Evolutionary conservation across 139 green algal species (phyloP).

Genomic region (Astrephomene gubernaculifera): DNA sequence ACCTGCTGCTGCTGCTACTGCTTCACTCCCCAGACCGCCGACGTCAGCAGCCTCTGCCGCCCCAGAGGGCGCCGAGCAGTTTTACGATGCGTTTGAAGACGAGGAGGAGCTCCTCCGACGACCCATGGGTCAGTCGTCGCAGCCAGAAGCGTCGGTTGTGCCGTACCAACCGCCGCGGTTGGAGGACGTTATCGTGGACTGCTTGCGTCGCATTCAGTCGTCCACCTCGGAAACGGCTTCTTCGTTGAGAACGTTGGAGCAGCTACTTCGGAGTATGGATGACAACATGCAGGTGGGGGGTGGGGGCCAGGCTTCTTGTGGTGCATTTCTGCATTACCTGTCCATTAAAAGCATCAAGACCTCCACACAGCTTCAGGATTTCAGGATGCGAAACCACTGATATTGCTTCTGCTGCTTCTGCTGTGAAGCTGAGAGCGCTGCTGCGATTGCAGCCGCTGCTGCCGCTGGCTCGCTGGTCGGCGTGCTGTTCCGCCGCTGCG

Average conservation of each 20-base stretch:
- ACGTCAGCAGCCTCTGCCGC: no score
- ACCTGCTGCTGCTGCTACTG: not conserved
- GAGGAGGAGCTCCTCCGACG: not conserved
- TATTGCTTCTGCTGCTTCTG: no score
- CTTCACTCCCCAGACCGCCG: no score
- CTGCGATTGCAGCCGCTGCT: no score
- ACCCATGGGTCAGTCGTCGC: not conserved
- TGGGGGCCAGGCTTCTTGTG: no score
- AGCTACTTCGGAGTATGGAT: constrained; percentile 49
- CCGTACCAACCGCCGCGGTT: constrained; percentile 15
- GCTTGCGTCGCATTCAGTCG: constrained; percentile 40
- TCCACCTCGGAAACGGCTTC: not conserved
- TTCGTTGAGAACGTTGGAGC: constrained; percentile 25
- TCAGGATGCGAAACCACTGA: no score
- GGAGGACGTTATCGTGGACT: constrained; percentile 39
- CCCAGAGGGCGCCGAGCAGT: not conserved
- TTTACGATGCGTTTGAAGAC: constrained; percentile 27
- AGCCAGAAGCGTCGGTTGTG: constrained; percentile 13
- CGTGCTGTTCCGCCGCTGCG: no score
- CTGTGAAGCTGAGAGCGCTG: no score
- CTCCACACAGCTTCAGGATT: no score
- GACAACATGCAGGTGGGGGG: constrained; percentile 43
- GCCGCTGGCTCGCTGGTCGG: no score
- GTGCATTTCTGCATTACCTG: no score
- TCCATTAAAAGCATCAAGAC: no score